phyloP scores from a whole-genome alignment of 495 filamentous ascomycete species.

The Ascobolus immersus region DNA sequence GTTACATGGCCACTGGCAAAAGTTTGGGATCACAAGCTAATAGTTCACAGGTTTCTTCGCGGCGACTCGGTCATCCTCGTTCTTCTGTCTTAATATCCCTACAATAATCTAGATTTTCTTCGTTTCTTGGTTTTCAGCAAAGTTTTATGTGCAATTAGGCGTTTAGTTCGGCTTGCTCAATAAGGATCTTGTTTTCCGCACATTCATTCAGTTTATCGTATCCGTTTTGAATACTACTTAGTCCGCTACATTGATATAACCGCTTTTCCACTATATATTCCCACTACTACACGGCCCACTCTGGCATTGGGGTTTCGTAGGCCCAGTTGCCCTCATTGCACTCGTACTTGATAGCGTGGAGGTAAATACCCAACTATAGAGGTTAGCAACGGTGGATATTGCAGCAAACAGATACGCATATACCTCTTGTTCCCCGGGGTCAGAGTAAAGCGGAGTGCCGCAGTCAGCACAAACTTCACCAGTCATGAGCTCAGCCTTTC shows the following conservation, averaged over 20 bases:
- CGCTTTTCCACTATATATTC: too few species aligned
- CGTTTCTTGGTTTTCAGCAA: too few species aligned
- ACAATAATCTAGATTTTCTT: too few species aligned
- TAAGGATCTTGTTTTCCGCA: too few species aligned
- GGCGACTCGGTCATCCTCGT: conserved; percentile 89
- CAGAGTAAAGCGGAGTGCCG: conserved; percentile 68
- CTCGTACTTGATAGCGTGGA: conserved; percentile 75
- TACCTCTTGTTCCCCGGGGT: conserved; percentile 58
- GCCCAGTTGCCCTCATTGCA: conserved; percentile 57
- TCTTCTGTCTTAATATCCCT: conserved; percentile 58
- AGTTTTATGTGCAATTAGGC: too few species aligned
- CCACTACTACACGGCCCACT: conserved; percentile 38
- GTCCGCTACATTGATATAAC: too few species aligned
- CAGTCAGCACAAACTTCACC: conserved; percentile 59
- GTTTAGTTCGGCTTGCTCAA: too few species aligned
- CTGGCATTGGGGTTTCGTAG: conserved; percentile 61
- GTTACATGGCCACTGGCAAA: neutral
- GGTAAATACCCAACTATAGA: conserved; percentile 46
- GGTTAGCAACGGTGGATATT: neutral
- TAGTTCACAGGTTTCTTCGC: conserved; percentile 49
- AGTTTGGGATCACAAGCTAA: conserved; percentile 9
- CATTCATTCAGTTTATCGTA: too few species aligned
- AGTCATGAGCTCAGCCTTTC: conserved; percentile 75
- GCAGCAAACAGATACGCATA: neutral
- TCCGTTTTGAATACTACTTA: too few species aligned